Evolutionary conservation across 192 early-diverging fungal genomes (phyloP).

Genomic region (Linnemannia elongata): DNA sequence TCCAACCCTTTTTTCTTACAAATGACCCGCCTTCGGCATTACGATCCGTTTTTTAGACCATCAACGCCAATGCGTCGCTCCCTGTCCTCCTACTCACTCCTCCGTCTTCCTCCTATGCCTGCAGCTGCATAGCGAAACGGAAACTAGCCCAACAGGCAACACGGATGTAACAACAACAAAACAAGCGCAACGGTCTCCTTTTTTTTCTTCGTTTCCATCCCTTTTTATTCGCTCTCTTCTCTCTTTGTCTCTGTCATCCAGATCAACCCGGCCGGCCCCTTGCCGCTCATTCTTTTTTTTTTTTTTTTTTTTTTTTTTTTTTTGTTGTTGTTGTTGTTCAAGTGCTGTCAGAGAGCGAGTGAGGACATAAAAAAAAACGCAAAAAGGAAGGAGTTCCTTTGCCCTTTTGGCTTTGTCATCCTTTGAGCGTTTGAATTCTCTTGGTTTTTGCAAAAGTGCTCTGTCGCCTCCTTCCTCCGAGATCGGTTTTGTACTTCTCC

Average conservation of each 20-base stretch:
- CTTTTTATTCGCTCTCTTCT: not conserved
- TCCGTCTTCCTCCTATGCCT: not conserved
- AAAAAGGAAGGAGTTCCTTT: not conserved
- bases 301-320: not conserved
- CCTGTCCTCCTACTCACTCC: not conserved
- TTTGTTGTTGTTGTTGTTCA: too few relatives aligned
- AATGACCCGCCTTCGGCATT: not conserved
- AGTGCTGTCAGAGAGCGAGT: not conserved
- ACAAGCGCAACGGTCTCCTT: not conserved
- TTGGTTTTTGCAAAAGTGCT: not conserved
- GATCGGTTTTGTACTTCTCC: not conserved
- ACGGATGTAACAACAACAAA: not conserved
- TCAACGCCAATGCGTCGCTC: not conserved
- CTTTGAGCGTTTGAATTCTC: not conserved
- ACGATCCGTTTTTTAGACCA: not conserved
- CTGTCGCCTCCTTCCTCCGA: not conserved
- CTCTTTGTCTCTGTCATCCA: not conserved
- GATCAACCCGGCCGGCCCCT: not conserved
- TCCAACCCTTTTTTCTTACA: not conserved
- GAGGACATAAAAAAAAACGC: not conserved
- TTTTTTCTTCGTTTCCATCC: not conserved
- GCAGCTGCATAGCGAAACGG: slow-evolving; percentile 10
- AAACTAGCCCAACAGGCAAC: not conserved
- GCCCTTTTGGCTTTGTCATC: slow-evolving; percentile 1
- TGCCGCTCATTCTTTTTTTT: not conserved